Evolutionary conservation across 2,329 filamentous ascomycete species (phyloP), one percentile per base, ranked within the genome.

Genomic region (Trichophyton benhamiae): DNA sequence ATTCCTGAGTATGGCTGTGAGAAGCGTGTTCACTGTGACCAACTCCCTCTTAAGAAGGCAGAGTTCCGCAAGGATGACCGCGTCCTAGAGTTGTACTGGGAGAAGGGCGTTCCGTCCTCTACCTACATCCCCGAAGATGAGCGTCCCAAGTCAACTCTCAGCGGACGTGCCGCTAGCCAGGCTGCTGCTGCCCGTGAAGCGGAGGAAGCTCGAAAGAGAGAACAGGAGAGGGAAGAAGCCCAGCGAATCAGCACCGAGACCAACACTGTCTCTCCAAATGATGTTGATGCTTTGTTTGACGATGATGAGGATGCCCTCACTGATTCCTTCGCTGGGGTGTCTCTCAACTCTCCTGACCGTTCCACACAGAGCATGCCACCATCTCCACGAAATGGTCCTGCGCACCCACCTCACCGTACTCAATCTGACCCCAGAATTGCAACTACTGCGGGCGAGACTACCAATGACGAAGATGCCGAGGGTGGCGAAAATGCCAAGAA

Each of bases 1-100:
- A 97, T 99, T 72, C 94, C 94, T 4, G 91, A 99, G 72, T 99
- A 91, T 80, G 94, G 94, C 66, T 97, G 99, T 68, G 94, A 99
- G 80, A 99, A 99, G 84, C 89, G 94, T 66, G 94, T 99, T 59
- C 94, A 99, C 77, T 99, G 94, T 72, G 94, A 99, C 72, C 94
- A 99, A 79, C 81, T 99, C 72, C 94, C 94, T 33, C 79, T 99
- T 67, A 85, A 97, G 83, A 99, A 99, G 81, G 94, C 94, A n/a
- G 94, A 99, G 73, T 99, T 94, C 77, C 86, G 95, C 75, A 97
- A 97, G 81, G 91, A 95, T 72, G 89, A 91, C 78, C 86, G 94
- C 61, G 84, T 97, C 33, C 82, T 99, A 55, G 94, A 99, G 77
- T 83, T 99, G 15, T 99, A 96, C 81, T 99, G 94, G 94, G 94